Evolutionary conservation across 2,329 filamentous ascomycete genomes (phyloP), one percentile per base, ranked within the genome.

Genomic region (Phaeosphaeria sp.): DNA sequence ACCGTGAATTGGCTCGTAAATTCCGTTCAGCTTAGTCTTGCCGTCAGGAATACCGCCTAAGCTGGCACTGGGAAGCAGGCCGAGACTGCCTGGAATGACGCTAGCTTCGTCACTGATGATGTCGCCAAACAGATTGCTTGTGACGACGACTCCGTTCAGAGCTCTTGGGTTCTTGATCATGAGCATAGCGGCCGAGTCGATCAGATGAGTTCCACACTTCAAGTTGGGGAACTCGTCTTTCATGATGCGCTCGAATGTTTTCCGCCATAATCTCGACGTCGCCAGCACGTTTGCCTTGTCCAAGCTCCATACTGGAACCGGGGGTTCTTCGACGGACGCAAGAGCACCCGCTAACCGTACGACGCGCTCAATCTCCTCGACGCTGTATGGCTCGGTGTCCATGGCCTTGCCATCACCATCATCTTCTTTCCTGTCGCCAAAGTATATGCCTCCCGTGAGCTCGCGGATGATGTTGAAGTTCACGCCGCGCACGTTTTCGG

Each of bases 1-100:
- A 92, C 92, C 93, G 78, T 99, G 94, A 70, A 99, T 98, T 24
- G 94, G 94, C 84, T 98, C 94, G 77, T 97, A 99, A 73, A 98
- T 97, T 69, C 93, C 94, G 76, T 96, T 97, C 74, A 93, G 92
- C 77, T 86, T 89, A 69, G 83, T 86, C 83, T 92, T 91, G 54
- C 91, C 91, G 77, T 96, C 92, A 0, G 94, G 94, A 59, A 96
- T 88, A 42, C 91, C 92, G 65, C 89, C 91, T 75, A 98, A 81
- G 78, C 90, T 95, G 13, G 94, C 94, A 76, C 90, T 94, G 24
- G 94, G 94, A 67, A 97, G 81, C 64, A 98, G 82, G 27, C 95
- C 94, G 68, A 98, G 87, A 70, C 89, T 93, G 17, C 94, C 94
- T 2, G 94, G 92, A 68, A 98, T 98, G 50, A 96, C 93, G 69